Conservation (phyloP, 768 basidiomycete genomes). For the Tylopilus plumbeoviolaceoides region DNA sequence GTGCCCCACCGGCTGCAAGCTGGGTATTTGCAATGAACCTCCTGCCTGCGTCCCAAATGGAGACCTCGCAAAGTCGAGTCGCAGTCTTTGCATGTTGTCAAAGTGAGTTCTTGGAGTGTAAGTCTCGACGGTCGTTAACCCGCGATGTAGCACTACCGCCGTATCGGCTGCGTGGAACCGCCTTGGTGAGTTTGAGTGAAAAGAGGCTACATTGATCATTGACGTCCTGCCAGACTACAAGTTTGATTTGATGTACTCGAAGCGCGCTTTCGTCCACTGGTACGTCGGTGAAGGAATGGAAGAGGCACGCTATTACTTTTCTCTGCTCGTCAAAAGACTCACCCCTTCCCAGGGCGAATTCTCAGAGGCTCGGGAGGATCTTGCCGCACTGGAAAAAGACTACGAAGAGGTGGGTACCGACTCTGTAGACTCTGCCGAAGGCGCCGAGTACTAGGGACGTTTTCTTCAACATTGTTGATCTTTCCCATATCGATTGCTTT, state of each 20-base stretch:
- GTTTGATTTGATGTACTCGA: slow-evolving; percentile 97
- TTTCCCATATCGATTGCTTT: slow-evolving; percentile 1
- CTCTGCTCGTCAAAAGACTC: slow-evolving; percentile 1
- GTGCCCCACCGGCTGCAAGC: slow-evolving; percentile 98
- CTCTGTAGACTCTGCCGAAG: slow-evolving; percentile 67
- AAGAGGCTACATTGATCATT: not conserved
- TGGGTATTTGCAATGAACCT: slow-evolving; percentile 97
- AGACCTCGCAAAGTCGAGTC: slow-evolving; percentile 89
- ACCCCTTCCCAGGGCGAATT: slow-evolving; percentile 75
- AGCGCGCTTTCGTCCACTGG: slow-evolving; percentile 90
- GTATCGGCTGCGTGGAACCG: slow-evolving; percentile 95
- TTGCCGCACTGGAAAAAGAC: slow-evolving; percentile 95
- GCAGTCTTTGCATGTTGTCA: slow-evolving; percentile 97
- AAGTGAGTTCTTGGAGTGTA: slow-evolving; percentile 46
- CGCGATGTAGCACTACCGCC: slow-evolving; percentile 65
- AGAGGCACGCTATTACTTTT: slow-evolving; percentile 46
- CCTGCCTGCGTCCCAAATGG: slow-evolving; percentile 90
- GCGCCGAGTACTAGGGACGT: slow-evolving; percentile 43
- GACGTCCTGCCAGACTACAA: slow-evolving; percentile 68
- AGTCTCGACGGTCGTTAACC: not conserved
- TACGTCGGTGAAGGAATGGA: slow-evolving; percentile 99
- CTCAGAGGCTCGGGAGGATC: slow-evolving; percentile 97
- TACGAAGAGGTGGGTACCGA: slow-evolving; percentile 87
- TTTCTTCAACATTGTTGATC: not conserved
- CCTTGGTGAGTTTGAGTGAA: slow-evolving; percentile 44